These are phyloP conservation scores for Casuarina equisetifolia DNA, from an alignment of 306 rosid genomes.

Conservation along the genomic window DNA sequence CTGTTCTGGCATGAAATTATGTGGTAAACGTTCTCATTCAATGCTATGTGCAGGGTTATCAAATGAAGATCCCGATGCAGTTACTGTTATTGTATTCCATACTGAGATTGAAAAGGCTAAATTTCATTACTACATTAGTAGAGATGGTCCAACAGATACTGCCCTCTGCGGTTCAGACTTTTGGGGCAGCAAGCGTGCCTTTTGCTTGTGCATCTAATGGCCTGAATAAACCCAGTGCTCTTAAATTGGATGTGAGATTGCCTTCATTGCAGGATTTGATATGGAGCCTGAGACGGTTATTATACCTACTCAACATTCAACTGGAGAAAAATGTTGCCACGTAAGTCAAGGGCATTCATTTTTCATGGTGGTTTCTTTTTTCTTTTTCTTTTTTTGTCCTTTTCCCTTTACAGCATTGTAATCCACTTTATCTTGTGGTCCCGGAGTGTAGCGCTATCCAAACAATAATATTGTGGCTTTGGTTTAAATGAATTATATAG, in stretches of 20 bases:
- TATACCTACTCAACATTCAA: constrained; percentile 79
- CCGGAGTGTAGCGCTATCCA: constrained; percentile 10
- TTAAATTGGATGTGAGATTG: constrained; percentile 69
- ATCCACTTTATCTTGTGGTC: constrained; percentile 4
- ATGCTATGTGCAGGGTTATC: constrained; percentile 52
- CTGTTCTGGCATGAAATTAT: constrained; percentile 16
- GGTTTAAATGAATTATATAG: constrained; percentile 18
- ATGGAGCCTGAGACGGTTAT: constrained; percentile 72
- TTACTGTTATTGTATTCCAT: constrained; percentile 50
- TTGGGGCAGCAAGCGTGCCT: constrained; percentile 52
- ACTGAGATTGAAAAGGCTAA: constrained; percentile 40
- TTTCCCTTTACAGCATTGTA: background rate
- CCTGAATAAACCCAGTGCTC: constrained; percentile 80
- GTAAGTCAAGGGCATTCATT: constrained; percentile 56
- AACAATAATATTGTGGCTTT: constrained; percentile 11
- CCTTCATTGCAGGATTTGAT: constrained; percentile 69
- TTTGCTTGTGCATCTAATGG: constrained; percentile 78
- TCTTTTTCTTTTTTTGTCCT: background rate
- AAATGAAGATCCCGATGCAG: constrained; percentile 39
- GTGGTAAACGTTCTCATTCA: constrained; percentile 11
- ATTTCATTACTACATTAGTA: constrained; percentile 34
- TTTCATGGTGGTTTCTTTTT: constrained; percentile 2
- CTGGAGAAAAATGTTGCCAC: constrained; percentile 90
- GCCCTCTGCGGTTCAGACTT: constrained; percentile 45
- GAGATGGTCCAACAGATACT: constrained; percentile 42